Base-by-base conservation (phyloP, 805 yeast species). In the Candida corydali region DNA sequence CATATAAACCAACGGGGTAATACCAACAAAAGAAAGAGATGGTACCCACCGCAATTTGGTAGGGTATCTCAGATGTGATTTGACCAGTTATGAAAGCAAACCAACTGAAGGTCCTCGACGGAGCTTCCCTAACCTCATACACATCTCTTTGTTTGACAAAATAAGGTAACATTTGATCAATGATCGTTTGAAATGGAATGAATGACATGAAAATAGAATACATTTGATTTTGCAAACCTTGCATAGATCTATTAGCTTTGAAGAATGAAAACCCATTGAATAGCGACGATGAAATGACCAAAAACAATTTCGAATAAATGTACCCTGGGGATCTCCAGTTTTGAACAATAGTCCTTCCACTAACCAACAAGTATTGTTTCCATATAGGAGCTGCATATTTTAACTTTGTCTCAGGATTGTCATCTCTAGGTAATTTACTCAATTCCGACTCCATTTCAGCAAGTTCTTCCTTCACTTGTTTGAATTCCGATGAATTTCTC, bases 241-340 rank as follows among this genome's bases (percentile, higher is more conserved):
- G 86, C 28, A 69, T 54, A 11, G 86, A 71, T 9, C 70, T 70
- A 37, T 53, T 59, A 25, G 87, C 83, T 42, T 78, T 80, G 61
- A 73, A 80, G 60, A 79, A 85, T 0, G 78, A 66, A 57, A 85
- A 85, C 29, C 95, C 94, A 43, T 80, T 73, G 53, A 81, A 79
- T 12, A 84, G 51, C 26, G 86, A 77, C 31, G 78, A 67, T 12
- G 73, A 53, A 24, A 69, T 53, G 43, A 77, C 69, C 59, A 83
- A 71, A 47, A 67, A 63, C 17, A 77, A 47, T 61, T 83, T 85
- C 25, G 91, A 67, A 56, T 70, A 65, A 45, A 83, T 69, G 53
- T 83, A 82, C 18, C 63, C 52, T 5, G 80, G 82, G 43, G 80
- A 70, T 57, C 93, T 70, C 75, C 76, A 80, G 59, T 53, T 44